phyloP scores from a whole-genome alignment of 768 basidiomycete species.

The Suillus clintonianus region DNA sequence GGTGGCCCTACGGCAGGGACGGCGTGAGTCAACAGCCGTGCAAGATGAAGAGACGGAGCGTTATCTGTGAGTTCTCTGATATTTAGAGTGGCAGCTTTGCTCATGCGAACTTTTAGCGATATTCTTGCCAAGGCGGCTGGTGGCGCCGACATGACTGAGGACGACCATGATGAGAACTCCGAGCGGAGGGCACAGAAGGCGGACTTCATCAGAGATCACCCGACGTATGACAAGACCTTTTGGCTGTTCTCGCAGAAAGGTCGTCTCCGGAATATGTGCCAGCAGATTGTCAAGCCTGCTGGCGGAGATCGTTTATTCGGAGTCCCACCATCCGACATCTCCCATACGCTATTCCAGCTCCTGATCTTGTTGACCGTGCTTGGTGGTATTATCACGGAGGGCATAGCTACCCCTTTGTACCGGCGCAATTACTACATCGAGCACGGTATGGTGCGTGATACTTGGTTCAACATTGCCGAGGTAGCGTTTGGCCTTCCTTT shows the following conservation, averaged over 20 bases:
- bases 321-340: constrained; percentile 59
- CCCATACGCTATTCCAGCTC: constrained; percentile 74
- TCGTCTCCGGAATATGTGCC: constrained; percentile 70
- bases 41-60: constrained; percentile 64
- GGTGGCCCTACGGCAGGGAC: constrained; percentile 46
- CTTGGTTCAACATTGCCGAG: constrained; percentile 91
- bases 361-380: constrained; percentile 74
- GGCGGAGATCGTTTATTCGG: constrained; percentile 89
- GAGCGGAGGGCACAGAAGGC: constrained; percentile 78
- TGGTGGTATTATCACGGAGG: constrained; percentile 80
- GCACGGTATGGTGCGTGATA: constrained; percentile 59
- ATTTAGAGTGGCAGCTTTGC: background rate
- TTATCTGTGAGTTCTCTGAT: constrained; percentile 57
- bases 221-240: constrained; percentile 86
- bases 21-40: constrained; percentile 30
- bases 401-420: constrained; percentile 82
- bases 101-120: constrained; percentile 47
- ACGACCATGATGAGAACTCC: constrained; percentile 59
- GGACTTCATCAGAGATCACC: constrained; percentile 87
- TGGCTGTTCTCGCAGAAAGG: constrained; percentile 88
- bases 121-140: constrained; percentile 64
- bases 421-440: constrained; percentile 67
- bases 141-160: constrained; percentile 49
- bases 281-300: constrained; percentile 80
- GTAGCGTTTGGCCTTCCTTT: constrained; percentile 68